Conservation (phyloP, 2,329 filamentous ascomycete species). For the Trichophyton equinum region DNA sequence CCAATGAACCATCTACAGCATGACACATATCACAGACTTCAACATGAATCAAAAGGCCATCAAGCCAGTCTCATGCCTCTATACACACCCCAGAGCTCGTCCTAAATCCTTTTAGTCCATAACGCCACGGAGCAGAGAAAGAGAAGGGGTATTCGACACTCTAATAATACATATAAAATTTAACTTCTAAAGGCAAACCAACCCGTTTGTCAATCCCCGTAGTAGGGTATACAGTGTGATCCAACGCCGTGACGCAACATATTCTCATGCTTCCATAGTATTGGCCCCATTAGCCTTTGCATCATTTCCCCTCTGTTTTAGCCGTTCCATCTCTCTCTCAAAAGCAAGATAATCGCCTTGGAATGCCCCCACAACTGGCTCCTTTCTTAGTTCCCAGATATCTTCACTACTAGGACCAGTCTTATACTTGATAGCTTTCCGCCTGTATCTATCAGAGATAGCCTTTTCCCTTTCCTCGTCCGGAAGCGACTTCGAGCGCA, state of each 20-base stretch:
- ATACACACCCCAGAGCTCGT: neutral
- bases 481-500: conserved; percentile 59
- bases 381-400: conserved; percentile 66
- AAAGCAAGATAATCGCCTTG: conserved; percentile 26
- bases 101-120: neutral
- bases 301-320: neutral
- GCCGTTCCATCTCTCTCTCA: conserved; percentile 15
- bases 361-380: conserved; percentile 44
- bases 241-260: neutral
- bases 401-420: conserved; percentile 70
- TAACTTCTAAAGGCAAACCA: neutral
- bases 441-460: conserved; percentile 55
- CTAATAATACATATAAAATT: neutral
- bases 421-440: conserved; percentile 54
- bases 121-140: neutral
- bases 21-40: neutral
- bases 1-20: too few relatives aligned
- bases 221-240: neutral
- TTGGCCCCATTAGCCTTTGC: neutral
- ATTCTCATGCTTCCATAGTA: neutral
- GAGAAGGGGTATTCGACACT: neutral
- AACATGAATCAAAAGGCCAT: neutral
- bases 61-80: neutral
- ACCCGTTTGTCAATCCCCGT: neutral
- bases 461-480: conserved; percentile 46